Evolutionary conservation across 2,329 filamentous ascomycete species (phyloP), one percentile per base, ranked within the genome.

Genomic region (Capronia americana): DNA sequence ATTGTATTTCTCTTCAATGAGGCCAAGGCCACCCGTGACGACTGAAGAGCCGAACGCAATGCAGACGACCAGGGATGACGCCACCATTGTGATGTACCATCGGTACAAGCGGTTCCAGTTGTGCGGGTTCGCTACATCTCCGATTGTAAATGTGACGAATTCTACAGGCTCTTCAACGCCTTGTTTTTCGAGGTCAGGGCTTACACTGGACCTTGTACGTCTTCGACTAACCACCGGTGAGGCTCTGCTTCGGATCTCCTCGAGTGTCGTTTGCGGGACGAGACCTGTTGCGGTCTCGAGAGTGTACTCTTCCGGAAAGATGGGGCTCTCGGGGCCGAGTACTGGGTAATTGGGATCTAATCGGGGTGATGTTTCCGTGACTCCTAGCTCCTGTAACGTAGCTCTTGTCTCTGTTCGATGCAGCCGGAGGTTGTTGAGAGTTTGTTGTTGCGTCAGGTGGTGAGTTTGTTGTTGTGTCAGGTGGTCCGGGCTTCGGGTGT

Each of bases 81-180:
- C 86, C 41, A 89, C 74, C 60, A 86, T 73, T 1, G 88, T 90
- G 69, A 90, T 86, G 46, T 77, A 75, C 90, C 90, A 92, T 79
- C 92, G 92, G 77, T 84, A 85, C 28, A 74, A 63, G 1, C 74
- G 66, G 12, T 83, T 78, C 71, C 87, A 90, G 57, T 81, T 79
- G 82, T 89, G 85, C 1, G 90, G 88, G 75, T 92, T 90, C 69
- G 86, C 85, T 8, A 85, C 84, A 75, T 93, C 90, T 58, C 86
- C 77, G 24, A 86, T 84, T n/a, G 91, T 84, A 79, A 89, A 92
- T 63, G 87, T 85, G 70, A 92, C 89, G 41, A 87, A 80, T 64
- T 88, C 86, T 74, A 85, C 88, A 44, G 81, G 77, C 69, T 82
- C 79, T n/a, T 72, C 68, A 12, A 68, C 64, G 7, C 66, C 57